Base-by-base conservation (phyloP, 768 basidiomycete species). In the Boletus fagicola region DNA sequence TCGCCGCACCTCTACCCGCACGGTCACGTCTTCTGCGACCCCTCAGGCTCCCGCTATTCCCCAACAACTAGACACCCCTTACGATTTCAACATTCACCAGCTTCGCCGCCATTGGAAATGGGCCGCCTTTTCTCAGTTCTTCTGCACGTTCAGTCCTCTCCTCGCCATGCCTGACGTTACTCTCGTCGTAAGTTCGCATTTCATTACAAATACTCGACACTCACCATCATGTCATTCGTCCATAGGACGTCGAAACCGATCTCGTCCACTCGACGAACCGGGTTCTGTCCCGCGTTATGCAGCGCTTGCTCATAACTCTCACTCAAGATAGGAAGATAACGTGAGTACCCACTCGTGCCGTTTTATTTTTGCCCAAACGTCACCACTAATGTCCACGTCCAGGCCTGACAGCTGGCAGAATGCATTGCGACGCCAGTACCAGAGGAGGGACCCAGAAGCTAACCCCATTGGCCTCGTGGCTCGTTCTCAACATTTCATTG, bases 101-200 rank as follows among this genome's bases (percentile, higher is more conserved):
- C 85, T 97, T 51, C 81, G 94, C 54, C 84, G 77, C 56, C 83
- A 92, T 61, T 95, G 92, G 92, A 87, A 90, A 78, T 96, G 92
- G 92, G 94, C 94, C 6, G 88, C 88, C 26, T 89, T 94, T 73
- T 83, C 83, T 73, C 92, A 95, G 71, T 95, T 96, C 80, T 87
- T 92, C 75, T 87, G 81, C 71, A 92, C 88, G 28, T 96, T 95
- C 75, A 79, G 81, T 48, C 80, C 81, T 49, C 78, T 94, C 55
- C 82, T 95, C 62, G 78, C 84, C 39, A 79, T 88, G 76, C 74
- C 81, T 44, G 88, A 90, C 65, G 82, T 94, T 60, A 78, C 89
- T 43, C 74, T 91, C 40, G 68, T 74, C 56, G 90, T 91, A 68
- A 62, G 80, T 75, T 9, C 59, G 6, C 9, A 24, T 58, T 24